Base-by-base conservation (phyloP, 345 rosid genomes). In the Camelina laxa region DNA sequence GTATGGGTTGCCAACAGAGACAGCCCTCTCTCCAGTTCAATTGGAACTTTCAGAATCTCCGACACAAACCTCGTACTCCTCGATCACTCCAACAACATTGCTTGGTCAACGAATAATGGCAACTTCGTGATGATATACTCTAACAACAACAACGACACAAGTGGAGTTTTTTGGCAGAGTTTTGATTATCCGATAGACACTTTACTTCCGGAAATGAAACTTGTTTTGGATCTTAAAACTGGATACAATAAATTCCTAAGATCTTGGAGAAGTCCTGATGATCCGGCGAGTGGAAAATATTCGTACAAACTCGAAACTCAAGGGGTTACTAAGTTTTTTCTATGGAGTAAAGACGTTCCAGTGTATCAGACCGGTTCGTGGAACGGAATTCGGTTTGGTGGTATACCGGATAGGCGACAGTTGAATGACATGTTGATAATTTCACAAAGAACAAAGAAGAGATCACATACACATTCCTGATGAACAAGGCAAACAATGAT, bases 1-100 rank as follows among this genome's bases (percentile, higher is more conserved):
- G 92, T 87, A 2, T 89, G 96, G 96, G 86, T 91, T 15, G 91
- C 96, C 14, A 89, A 89, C 78, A 79, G 92, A 68, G 88, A 86
- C 77, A 24, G 22, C 15, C 94, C 96, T 21, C 78, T 90, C 42
- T 2, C 74, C 4, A 79, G 78, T 67, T 80, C 92, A 22, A 54
- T 90, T 1, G 86, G 83, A n/a, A 49, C 27, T 38, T 9, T 92
- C 67, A 81, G 72, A 65, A 72, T 89, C 59, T 75, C 47, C 44
- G 73, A 75, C 59, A 72, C 41, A 11, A 80, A 69, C 67, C 65
- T 85, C 55, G 79, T 62, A 41, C 79, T 91, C 65, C 47, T 81
- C 17, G 86, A 80, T 60, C 60, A 38, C 9, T 67, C 6, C 4
- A 31, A 60, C 36, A 75, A 17, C 31, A 58, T n/a, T 57, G 48